Evolutionary conservation across 805 yeast genomes (phyloP), one percentile per base, ranked within the genome.

Genomic region (Torulaspora franciscae): DNA sequence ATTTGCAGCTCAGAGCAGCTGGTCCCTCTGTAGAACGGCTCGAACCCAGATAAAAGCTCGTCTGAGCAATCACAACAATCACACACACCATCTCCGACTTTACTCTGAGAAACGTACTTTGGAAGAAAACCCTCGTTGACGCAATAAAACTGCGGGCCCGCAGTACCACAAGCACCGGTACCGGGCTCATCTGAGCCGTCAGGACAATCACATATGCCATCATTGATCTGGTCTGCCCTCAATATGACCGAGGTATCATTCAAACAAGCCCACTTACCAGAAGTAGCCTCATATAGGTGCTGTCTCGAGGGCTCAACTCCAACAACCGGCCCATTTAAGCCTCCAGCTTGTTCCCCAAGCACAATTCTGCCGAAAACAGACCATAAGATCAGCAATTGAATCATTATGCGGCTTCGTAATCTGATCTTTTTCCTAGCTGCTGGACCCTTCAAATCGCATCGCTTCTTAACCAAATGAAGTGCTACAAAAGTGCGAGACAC

Each of bases 161-260:
- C 38, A 53, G 40, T 48, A 13, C 64, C 57, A 64, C 98, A 91
- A 0, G 96, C 96, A 32, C 83, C 70, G 0, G 98, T 91, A 0
- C 97, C 97, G 0, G 97, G 96, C 64, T 93, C 98, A 67, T 93
- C 99, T 4, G 90, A 80, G 0, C 98, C 98, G 67, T 93, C 99
- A 0, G 97, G 97, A 68, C 98, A 91, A 59, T 93, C 98, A 66
- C 98, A 91, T 59, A 75, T 83, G 55, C 89, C 84, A 64, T 93
- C 97, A 62, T 91, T 91, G 55, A 91, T 74, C 57, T 81, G 85
- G 29, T 69, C 69, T 41, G 71, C 70, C 32, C 81, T 71, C 14
- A 91, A 65, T 15, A 69, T 70, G 4, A 88, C 77, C n/a, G 77
- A 74, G 0, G 93, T 83, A 57, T 85, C 74, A 26, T 66, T 56